Evolutionary conservation across 169 alveolate genomes (phyloP).

Genomic region (Theileria orientalis): DNA sequence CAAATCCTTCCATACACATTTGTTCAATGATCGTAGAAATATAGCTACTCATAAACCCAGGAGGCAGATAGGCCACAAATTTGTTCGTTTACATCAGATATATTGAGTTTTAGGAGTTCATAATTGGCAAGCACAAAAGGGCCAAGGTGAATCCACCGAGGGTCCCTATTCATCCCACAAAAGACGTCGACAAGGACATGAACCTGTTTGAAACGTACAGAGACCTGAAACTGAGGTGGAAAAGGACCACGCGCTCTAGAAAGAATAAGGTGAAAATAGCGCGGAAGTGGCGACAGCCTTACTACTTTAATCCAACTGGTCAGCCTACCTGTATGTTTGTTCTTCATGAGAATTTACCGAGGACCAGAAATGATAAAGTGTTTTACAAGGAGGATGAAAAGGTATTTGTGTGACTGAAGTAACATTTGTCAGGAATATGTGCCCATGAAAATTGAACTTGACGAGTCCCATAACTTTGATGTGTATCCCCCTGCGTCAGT

Average conservation of each 20-base stretch:
- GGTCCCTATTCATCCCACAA: conserved; percentile 80
- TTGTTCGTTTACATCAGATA: conserved; percentile 26
- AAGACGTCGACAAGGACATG: conserved; percentile 73
- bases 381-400: not conserved
- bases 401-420: conserved; percentile 3
- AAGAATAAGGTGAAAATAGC: conserved; percentile 72
- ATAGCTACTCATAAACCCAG: conserved; percentile 59
- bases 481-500: conserved; percentile 68
- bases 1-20: not conserved
- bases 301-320: conserved; percentile 67
- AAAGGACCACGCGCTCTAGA: conserved; percentile 69
- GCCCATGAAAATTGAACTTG: conserved; percentile 23
- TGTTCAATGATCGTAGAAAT: conserved; percentile 1
- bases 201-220: conserved; percentile 74
- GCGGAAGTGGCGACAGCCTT: conserved; percentile 77
- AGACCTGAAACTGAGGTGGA: conserved; percentile 76
- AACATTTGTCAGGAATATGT: not conserved
- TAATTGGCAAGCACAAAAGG: conserved; percentile 79
- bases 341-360: conserved; percentile 71
- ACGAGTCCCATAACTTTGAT: conserved; percentile 58
- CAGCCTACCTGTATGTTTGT: conserved; percentile 73
- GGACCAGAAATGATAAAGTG: conserved; percentile 51
- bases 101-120: conserved; percentile 67
- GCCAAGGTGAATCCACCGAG: conserved; percentile 78
- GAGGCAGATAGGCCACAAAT: conserved; percentile 57